Base-by-base conservation (phyloP, 257 asterid genomes). In the Capsicum baccatum region DNA sequence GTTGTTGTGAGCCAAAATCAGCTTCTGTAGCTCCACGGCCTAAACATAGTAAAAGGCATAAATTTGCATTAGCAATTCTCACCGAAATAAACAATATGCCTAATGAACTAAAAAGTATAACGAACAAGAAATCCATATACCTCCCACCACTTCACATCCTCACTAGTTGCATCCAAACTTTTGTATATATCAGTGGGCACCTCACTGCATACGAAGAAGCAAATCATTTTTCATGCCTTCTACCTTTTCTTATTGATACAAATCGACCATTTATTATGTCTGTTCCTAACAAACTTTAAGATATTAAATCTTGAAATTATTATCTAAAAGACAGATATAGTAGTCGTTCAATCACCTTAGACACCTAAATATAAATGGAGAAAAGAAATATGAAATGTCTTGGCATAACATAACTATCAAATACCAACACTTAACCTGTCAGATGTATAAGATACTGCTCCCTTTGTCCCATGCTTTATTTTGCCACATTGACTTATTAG, bases 111-210 rank as follows among this genome's bases (percentile, higher is more conserved):
- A 50, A 50, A 19, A 26, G 63, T 52, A 76, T 26, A 21, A 76
- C 48, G 14, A 54, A 52, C 6, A 1, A 54, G 50, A 54, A 39
- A 54, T 37, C 8, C 64, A 54, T 26, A 63, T 95, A 97, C 99
- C 99, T 97, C 99, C 99, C 99, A 97, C 99, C 99, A 97, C 84
- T 97, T 97, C 91, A 95, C 98, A 83, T 93, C 98, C 73, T 87
- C 91, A 59, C 95, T 90, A 83, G 92, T 87, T 74, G 98, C 93
- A 83, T 97, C 97, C 93, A 94, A 85, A 80, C 94, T 91, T 86
- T 91, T 92, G 91, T 95, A 95, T 8, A 94, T 96, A 87, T 94
- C 98, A 60, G 88, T 84, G 1, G 98, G 99, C 76, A 96, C 98
- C 85, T 94, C 97, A 64, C 99, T 96, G 95, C 47, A 78, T 64